A percentile compares a stretch with the other conserved stretches of the same genome.
These are phyloP conservation scores for Aspergillus sp. DNA, from an alignment of 2,329 filamentous ascomycete genomes.

Conservation along the genomic window DNA sequence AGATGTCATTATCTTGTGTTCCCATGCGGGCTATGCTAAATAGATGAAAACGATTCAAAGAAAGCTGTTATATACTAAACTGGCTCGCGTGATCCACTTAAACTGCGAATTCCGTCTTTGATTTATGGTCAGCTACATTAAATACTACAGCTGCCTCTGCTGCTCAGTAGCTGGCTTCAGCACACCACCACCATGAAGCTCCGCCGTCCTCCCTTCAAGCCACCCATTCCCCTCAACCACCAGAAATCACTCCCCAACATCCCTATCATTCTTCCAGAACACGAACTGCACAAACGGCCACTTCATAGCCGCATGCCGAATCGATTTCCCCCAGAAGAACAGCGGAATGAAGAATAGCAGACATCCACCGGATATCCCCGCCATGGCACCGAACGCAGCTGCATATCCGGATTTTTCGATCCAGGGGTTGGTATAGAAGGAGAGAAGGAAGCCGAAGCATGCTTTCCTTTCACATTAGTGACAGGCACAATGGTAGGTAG, in stretches of 20 bases:
- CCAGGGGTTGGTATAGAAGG: conserved; percentile 16
- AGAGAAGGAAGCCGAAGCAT: conserved; percentile 12
- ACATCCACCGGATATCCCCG: conserved; percentile 1
- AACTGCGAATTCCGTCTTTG: too few relatives aligned
- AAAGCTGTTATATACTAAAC: too few relatives aligned
- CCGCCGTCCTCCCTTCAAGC: too few relatives aligned
- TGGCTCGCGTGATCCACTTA: too few relatives aligned
- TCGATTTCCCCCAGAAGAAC: conserved; percentile 3
- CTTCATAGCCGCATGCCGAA: conserved; percentile 1
- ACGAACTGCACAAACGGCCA: conserved; percentile 6
- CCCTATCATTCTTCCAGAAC: conserved; percentile 5
- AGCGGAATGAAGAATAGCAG: conserved; percentile 2
- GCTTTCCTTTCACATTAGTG: neutral
- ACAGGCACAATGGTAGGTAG: neutral
- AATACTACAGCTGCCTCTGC: too few relatives aligned
- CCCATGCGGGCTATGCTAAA: too few relatives aligned
- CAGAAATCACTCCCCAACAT: conserved; percentile 4
- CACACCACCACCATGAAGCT: too few relatives aligned
- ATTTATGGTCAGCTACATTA: too few relatives aligned
- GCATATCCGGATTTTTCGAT: conserved; percentile 6
- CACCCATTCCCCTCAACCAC: too few relatives aligned
- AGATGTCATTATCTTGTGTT: too few relatives aligned
- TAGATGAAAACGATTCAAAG: too few relatives aligned
- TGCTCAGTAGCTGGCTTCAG: too few relatives aligned
- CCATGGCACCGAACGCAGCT: conserved; percentile 11